A percentile compares a stretch with the other conserved stretches of the same genome.
Conservation (phyloP, 2,329 filamentous ascomycete species). For the Talaromyces sp. region DNA sequence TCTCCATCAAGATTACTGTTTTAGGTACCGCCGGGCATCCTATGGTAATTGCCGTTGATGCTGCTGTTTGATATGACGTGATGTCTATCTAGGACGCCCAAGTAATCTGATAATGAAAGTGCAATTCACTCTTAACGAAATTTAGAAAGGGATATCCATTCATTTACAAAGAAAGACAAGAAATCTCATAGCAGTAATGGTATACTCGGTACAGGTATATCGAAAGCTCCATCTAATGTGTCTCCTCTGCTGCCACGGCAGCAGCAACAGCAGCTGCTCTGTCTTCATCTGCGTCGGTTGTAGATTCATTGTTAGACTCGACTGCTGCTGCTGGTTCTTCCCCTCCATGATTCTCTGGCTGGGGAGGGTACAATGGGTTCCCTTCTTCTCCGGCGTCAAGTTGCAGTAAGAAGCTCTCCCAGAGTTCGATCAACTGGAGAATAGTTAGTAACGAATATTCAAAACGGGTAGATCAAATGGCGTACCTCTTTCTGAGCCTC, state of each 20-base stretch:
- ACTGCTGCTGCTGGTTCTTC: conserved; percentile 6
- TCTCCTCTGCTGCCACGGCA: conserved; percentile 18
- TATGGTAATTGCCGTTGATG: neutral
- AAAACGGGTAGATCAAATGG: conserved; percentile 21
- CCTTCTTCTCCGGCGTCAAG: conserved; percentile 89
- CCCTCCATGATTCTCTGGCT: conserved; percentile 19
- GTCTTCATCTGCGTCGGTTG: conserved; percentile 12
- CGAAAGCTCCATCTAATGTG: conserved; percentile 10
- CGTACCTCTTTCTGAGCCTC: conserved; percentile 97
- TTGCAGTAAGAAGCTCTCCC: conserved; percentile 97
- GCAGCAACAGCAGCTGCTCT: conserved; percentile 20
- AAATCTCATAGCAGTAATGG: conserved; percentile 6
- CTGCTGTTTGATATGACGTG: neutral
- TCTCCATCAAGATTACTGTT: neutral
- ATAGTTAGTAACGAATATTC: conserved; percentile 26
- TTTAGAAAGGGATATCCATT: neutral
- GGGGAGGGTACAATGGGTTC: conserved; percentile 46
- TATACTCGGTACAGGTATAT: conserved; percentile 5
- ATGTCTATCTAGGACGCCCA: neutral
- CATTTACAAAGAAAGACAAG: conserved; percentile 10
- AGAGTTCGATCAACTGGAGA: conserved; percentile 79
- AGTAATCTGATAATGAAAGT: neutral
- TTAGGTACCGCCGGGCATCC: neutral
- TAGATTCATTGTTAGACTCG: conserved; percentile 9
- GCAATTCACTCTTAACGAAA: neutral